phyloP scores from a whole-genome alignment of 192 early-diverging fungal genomes.

The Dissophora ornata region DNA sequence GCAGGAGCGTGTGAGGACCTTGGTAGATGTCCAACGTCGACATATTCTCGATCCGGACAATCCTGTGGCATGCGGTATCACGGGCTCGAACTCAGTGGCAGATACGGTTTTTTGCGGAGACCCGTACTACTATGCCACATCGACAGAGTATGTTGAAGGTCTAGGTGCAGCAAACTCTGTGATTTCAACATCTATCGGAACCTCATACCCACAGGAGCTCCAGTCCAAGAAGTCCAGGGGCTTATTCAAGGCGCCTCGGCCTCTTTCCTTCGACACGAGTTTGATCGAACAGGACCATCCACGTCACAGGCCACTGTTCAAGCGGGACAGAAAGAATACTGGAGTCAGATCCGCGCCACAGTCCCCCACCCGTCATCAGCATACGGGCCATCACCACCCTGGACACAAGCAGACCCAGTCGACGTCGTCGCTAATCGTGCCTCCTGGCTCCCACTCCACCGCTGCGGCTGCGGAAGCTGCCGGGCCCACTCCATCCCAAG shows the following conservation, averaged over 20 bases:
- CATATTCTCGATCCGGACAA: slow-evolving; percentile 6
- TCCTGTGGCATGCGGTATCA: neutral
- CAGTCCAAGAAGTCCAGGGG: slow-evolving; percentile 11
- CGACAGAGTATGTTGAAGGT: slow-evolving; percentile 44
- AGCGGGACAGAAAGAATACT: slow-evolving; percentile 18
- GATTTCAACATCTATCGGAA: slow-evolving; percentile 48
- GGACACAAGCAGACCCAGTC: slow-evolving; percentile 38
- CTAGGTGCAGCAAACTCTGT: slow-evolving; percentile 38
- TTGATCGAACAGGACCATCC: no score
- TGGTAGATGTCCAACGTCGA: slow-evolving; percentile 28
- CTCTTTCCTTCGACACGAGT: no score
- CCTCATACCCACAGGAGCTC: slow-evolving; percentile 31
- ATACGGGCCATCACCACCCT: no score
- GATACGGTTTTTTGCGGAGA: slow-evolving; percentile 9
- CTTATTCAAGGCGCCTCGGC: neutral
- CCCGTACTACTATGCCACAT: slow-evolving; percentile 41
- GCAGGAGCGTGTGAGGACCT: slow-evolving; percentile 29
- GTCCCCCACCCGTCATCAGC: slow-evolving; percentile 17
- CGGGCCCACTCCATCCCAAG: neutral
- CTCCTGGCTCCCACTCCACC: neutral
- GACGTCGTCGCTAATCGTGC: slow-evolving; percentile 18
- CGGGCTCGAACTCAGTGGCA: no score
- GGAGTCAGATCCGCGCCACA: neutral
- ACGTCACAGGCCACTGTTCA: slow-evolving; percentile 18
- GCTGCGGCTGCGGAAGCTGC: neutral